Percentiles rank a stretch among this genome's conserved stretches.
Conservation (phyloP, 768 basidiomycete species). For the Phlebiopsis flavidoalba region DNA sequence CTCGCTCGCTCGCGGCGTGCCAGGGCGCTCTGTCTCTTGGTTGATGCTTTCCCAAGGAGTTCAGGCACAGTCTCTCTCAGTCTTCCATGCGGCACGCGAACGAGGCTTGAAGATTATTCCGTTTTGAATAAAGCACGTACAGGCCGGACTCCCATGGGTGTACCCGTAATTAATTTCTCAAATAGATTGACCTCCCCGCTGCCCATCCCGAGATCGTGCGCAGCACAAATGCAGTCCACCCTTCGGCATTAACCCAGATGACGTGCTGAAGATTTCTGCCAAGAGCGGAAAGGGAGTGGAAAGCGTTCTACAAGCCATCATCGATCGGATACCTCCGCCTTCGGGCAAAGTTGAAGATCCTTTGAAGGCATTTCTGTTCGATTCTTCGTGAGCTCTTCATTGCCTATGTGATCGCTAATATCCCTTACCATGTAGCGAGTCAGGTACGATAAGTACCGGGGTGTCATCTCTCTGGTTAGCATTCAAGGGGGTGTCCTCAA, state of each 20-base stretch:
- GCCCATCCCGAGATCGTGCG: constrained; percentile 78
- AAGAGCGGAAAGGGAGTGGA: constrained; percentile 89
- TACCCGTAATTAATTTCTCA: not conserved
- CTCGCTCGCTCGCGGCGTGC: constrained; percentile 86
- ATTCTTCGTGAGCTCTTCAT: constrained; percentile 68
- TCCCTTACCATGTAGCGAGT: not conserved
- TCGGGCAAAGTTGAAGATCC: constrained; percentile 43
- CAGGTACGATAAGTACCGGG: constrained; percentile 93
- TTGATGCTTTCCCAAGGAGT: constrained; percentile 98
- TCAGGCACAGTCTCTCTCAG: constrained; percentile 95
- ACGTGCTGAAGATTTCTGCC: constrained; percentile 81
- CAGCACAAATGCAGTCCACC: constrained; percentile 77
- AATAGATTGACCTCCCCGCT: constrained; percentile 87
- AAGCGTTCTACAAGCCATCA: constrained; percentile 69
- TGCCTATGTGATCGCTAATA: constrained; percentile 1
- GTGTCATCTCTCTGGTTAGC: constrained; percentile 89
- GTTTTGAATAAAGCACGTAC: constrained; percentile 80
- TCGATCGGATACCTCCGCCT: constrained; percentile 84
- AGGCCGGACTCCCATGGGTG: not conserved
- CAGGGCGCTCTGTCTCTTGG: constrained; percentile 83
- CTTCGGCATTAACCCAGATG: constrained; percentile 71
- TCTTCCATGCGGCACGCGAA: constrained; percentile 85
- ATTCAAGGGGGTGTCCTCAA: constrained; percentile 74
- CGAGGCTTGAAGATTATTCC: constrained; percentile 75
- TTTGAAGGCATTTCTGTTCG: constrained; percentile 86